These are phyloP conservation scores for Sutorius australiensis DNA, from an alignment of 768 basidiomycete genomes.

Conservation along the genomic window DNA sequence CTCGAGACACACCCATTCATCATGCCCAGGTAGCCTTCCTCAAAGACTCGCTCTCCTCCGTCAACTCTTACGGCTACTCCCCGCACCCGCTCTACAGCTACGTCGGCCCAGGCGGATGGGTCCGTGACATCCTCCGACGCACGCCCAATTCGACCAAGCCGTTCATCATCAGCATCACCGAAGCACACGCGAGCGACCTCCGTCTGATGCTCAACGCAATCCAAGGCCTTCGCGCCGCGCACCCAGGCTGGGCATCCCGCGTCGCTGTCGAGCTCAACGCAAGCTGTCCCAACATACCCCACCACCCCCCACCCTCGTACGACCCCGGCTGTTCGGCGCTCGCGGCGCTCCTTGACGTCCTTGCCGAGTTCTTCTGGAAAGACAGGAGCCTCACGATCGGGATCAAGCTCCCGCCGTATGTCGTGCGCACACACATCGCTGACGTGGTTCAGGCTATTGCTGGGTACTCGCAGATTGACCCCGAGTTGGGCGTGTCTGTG, in stretches of 20 bases:
- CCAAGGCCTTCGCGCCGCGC: conserved; percentile 48
- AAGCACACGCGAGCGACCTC: conserved; percentile 51
- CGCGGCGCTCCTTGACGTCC: conserved; percentile 48
- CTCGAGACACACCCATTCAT: conserved; percentile 1
- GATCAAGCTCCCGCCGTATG: conserved; percentile 77
- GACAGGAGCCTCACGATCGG: conserved; percentile 64
- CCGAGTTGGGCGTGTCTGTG: conserved; percentile 10
- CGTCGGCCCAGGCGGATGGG: conserved; percentile 46
- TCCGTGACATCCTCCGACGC: conserved; percentile 41
- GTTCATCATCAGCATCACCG: conserved; percentile 77
- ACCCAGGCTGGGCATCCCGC: conserved; percentile 34
- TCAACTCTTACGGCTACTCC: conserved; percentile 88
- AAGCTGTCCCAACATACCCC: conserved; percentile 76
- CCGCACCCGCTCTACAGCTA: conserved; percentile 69
- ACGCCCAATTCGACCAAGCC: conserved; percentile 47
- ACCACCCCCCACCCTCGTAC: conserved; percentile 65
- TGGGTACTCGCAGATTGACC: conserved; percentile 31
- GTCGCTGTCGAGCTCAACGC: conserved; percentile 81
- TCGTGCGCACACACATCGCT: conserved; percentile 56
- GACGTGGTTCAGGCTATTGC: conserved; percentile 48
- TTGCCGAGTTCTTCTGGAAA: conserved; percentile 45
- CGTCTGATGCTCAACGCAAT: conserved; percentile 54
- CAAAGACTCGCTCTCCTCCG: conserved; percentile 47
- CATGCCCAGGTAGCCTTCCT: conserved; percentile 60
- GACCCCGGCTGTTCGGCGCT: conserved; percentile 41